Percentiles rank a stretch among this genome's conserved stretches.
Evolutionary conservation across 2,329 filamentous ascomycete genomes (phyloP).

Genomic region (Aspergillus niger): DNA sequence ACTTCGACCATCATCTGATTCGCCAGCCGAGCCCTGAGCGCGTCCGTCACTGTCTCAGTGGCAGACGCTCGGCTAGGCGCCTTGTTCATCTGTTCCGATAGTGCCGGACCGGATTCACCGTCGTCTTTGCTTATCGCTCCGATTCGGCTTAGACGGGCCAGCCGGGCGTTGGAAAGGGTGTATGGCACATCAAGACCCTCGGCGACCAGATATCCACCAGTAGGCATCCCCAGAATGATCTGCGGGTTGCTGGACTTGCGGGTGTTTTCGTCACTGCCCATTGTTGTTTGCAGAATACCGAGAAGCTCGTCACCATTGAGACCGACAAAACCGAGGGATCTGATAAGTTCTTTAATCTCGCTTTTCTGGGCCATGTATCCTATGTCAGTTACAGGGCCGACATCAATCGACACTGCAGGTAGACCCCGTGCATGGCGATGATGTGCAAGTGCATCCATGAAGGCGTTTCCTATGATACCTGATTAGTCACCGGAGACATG

Average conservation of each 20-base stretch:
- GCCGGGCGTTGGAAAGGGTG: too few species aligned
- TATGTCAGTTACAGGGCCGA: neutral
- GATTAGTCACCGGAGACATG: neutral
- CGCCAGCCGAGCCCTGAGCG: neutral
- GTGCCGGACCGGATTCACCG: too few species aligned
- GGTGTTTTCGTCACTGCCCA: neutral
- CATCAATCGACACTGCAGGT: neutral
- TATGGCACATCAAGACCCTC: too few species aligned
- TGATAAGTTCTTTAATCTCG: neutral
- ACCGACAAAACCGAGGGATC: neutral
- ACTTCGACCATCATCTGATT: neutral
- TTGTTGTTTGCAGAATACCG: neutral
- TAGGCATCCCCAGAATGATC: neutral
- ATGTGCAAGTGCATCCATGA: neutral
- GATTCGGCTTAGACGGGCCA: too few species aligned
- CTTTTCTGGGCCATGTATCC: neutral
- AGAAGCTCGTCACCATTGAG: neutral
- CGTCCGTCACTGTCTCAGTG: neutral
- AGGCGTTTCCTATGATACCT: neutral
- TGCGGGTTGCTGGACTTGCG: neutral
- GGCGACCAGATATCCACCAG: neutral
- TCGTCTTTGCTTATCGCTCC: neutral
- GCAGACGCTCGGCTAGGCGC: neutral
- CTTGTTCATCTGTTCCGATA: neutral
- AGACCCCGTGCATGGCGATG: neutral